Evolutionary conservation across 2,329 filamentous ascomycete species (phyloP), one percentile per base, ranked within the genome.

Genomic region (Harringtonia aguacate): DNA sequence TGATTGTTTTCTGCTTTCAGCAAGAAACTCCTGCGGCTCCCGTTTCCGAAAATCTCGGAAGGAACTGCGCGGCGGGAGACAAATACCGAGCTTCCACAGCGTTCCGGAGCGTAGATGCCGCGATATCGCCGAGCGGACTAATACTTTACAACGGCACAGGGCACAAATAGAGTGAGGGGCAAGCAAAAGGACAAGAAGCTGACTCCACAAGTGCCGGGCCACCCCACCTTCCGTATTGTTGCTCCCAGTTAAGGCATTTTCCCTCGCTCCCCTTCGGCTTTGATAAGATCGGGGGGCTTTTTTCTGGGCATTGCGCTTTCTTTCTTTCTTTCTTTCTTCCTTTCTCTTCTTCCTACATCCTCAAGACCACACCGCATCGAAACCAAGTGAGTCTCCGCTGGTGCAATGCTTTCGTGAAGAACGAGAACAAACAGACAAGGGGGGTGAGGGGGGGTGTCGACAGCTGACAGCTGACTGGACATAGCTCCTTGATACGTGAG

Each of bases 91-190:
- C 12, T 24, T 34, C 34, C 35, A 22, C 33, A 17, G 22, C 18
- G 13, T 18, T n/a, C 18, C 38, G n/a, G 21, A 15, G 14, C 27
- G 22, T 14, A 22, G 24, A 49, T 45, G 38, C 48, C 48, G 48
- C 12, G 45, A 47, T 47, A 47, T 50, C 46, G 36, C 48, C 48
- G 48, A 48, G 43, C 15, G 8, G 24, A 20, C 15, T 14, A 31
- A n/a, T 31, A 31, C 18, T 10, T 33, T 21, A n/a, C 12, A 30
- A 20, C 20, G 28, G 40, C 12, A 30, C 18, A 13, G 29, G 28
- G 30, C 9, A 8, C 14, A 22, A 24, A 17, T 8, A 8, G 15
- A 22, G 21, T 33, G 41, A 44, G 41, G 41, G 41, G 41, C 31
- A 27, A 27, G 24, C 24, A 27, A 7, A 6, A 33, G 14, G n/a